Conservation (phyloP, 805 yeast genomes). For the Yarrowia osloensis region DNA sequence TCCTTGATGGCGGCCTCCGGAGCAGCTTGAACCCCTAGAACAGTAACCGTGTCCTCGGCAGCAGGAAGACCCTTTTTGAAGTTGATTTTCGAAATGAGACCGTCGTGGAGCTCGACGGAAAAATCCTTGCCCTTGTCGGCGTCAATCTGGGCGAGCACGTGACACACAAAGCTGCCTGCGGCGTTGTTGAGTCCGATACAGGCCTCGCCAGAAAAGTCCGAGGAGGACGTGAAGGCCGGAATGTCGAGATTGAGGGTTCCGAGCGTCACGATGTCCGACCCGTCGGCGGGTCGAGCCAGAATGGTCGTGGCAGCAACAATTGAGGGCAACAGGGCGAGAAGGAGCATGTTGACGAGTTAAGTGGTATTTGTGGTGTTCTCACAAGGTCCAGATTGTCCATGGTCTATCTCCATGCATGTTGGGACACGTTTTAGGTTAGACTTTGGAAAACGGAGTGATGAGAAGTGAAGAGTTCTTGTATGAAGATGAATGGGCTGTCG, state of each 20-base stretch:
- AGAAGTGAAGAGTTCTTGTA: too few species aligned
- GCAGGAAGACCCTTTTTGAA: background rate
- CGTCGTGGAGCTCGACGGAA: background rate
- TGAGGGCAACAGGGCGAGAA: slow-evolving; percentile 8
- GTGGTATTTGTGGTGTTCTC: too few species aligned
- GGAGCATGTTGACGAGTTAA: background rate
- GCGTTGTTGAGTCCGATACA: slow-evolving; percentile 1
- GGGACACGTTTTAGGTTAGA: slow-evolving; percentile 14
- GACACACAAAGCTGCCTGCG: slow-evolving; percentile 12
- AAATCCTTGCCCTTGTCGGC: background rate
- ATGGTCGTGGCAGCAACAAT: slow-evolving; percentile 3
- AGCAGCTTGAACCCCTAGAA: slow-evolving; percentile 31
- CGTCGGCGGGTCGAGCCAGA: slow-evolving; percentile 8
- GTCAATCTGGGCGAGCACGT: slow-evolving; percentile 17
- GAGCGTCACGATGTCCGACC: background rate
- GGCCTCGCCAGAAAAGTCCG: slow-evolving; percentile 13
- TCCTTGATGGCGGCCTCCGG: slow-evolving; percentile 35
- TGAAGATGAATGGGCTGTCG: too few species aligned
- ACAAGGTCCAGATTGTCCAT: too few species aligned
- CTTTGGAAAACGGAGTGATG: too few species aligned
- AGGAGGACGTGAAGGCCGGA: slow-evolving; percentile 15
- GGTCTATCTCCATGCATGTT: background rate
- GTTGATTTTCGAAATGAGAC: background rate
- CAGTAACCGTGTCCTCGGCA: background rate
- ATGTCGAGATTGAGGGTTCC: slow-evolving; percentile 21